These are phyloP conservation scores for Chrysoporthe puriensis DNA, from an alignment of 2,329 filamentous ascomycete genomes.

Conservation along the genomic window DNA sequence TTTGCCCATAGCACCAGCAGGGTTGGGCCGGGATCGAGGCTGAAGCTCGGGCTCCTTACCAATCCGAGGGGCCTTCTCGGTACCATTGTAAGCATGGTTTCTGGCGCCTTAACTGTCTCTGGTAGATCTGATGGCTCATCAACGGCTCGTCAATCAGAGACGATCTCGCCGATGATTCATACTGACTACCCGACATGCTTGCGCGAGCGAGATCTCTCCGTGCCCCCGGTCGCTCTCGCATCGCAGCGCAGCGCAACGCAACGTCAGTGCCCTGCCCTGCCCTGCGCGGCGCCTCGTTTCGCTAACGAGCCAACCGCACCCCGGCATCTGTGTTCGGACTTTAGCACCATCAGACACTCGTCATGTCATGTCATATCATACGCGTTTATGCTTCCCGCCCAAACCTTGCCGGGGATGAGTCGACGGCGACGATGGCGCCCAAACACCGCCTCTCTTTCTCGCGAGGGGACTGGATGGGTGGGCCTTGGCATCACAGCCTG, in stretches of 20 bases:
- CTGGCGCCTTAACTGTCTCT: not conserved
- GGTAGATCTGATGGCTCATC: conserved; percentile 3
- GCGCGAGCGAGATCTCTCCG: conserved; percentile 11
- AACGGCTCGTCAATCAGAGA: not conserved
- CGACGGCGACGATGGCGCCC: not conserved
- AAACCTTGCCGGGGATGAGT: conserved; percentile 15
- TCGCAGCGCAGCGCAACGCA: not conserved
- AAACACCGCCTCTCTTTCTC: no score
- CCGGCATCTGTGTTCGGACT: not conserved
- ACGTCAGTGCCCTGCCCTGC: not conserved
- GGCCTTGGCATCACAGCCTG: conserved; percentile 1
- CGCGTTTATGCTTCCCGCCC: not conserved
- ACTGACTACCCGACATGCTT: not conserved
- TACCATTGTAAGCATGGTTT: not conserved
- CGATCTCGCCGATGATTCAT: conserved; percentile 20
- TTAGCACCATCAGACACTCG: conserved; percentile 1
- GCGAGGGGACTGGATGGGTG: no score
- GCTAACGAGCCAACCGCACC: not conserved
- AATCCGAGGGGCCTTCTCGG: conserved; percentile 15
- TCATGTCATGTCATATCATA: conserved; percentile 9
- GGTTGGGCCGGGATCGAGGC: not conserved
- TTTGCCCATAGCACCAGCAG: not conserved
- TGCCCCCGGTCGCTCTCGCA: conserved; percentile 10
- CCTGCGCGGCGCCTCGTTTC: not conserved
- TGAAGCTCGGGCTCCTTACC: conserved; percentile 13